Base-by-base conservation (phyloP, 169 alveolate species). In the Eimeria sp. region DNA sequence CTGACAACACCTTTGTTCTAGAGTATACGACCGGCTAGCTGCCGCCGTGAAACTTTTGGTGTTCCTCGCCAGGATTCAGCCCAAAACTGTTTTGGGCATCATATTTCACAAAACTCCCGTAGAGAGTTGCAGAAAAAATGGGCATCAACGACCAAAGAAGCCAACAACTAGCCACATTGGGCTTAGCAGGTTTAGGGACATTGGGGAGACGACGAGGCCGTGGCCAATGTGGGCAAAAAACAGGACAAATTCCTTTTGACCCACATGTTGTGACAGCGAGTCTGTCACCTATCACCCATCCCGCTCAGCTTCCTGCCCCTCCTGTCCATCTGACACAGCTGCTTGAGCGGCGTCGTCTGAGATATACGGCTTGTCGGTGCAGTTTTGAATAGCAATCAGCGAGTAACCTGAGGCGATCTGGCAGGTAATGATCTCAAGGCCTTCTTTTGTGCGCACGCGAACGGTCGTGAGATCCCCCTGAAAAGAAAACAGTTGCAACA, bases 391-490 rank as follows among this genome's bases (percentile, higher is more conserved):
- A 76, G 85, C 97, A 49, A 95, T 91, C 72, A 95, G 72, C 9
- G 95, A 64, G 76, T 91, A 95, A 4, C 95, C 97, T 20, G 95
- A 58, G 37, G 85, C 77, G 66, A 87, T 60, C 72, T 85, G 88
- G 91, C 90, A 91, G 52, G 95, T 95, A 60, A 95, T 90, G 43
- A 95, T 90, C 89, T 95, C 97, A 52, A 95, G 89, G 58, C 97
- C 96, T 30, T 95, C 95, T 54, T 71, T 74, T 2, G 97, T 95
- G 71, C 97, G 89, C 37, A 95, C 58, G 6, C 97, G 71, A 6
- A 95, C 90, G 72, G 95, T 68, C 13, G 91, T 76, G 78, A 91
- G 88, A 9, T 95, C 97, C 77, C 87, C 91, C 97, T 95, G 8
- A 43, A 49, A n/a, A 78, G 6, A 85, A 27, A 74, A 46, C 40